Evolutionary conservation across 306 rosid genomes (phyloP).

Genomic region (Acacia acuminata): DNA sequence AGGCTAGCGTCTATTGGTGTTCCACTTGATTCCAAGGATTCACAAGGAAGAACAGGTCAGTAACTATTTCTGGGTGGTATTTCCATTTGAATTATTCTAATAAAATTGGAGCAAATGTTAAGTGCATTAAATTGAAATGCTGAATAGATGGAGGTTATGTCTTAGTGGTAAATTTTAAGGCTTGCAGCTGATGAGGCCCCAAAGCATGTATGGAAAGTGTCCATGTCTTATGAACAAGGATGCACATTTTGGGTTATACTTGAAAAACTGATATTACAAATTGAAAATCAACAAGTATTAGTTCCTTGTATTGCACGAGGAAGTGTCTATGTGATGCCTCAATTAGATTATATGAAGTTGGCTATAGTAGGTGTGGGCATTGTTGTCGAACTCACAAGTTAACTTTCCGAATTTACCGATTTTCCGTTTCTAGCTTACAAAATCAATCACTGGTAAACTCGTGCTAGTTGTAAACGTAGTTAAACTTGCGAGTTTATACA

Average conservation of each 20-base stretch:
- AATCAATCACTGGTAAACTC: too few relatives aligned
- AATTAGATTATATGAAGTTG: too few relatives aligned
- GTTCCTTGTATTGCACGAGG: too few relatives aligned
- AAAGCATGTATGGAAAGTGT: not conserved
- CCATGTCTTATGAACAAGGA: not conserved
- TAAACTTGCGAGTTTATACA: too few relatives aligned
- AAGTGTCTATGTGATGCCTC: too few relatives aligned
- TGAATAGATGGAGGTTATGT: not conserved
- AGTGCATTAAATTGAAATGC: not conserved
- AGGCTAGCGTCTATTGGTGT: slow-evolving; percentile 58
- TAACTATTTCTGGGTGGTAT: not conserved
- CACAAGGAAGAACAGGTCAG: slow-evolving; percentile 70
- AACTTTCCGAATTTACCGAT: too few relatives aligned
- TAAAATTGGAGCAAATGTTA: slow-evolving; percentile 1
- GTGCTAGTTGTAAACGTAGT: too few relatives aligned
- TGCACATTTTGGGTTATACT: not conserved
- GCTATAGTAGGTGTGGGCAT: too few relatives aligned
- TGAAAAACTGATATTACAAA: not conserved
- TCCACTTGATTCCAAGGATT: slow-evolving; percentile 74
- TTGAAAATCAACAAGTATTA: too few relatives aligned
- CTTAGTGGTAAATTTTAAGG: not conserved
- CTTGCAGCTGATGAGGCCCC: not conserved
- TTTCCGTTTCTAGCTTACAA: too few relatives aligned
- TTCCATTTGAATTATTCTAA: not conserved
- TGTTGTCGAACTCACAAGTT: too few relatives aligned